Evolutionary conservation across 169 alveolate species (phyloP), one percentile per base, ranked within the genome.

Genomic region (Plasmodium relictum): DNA sequence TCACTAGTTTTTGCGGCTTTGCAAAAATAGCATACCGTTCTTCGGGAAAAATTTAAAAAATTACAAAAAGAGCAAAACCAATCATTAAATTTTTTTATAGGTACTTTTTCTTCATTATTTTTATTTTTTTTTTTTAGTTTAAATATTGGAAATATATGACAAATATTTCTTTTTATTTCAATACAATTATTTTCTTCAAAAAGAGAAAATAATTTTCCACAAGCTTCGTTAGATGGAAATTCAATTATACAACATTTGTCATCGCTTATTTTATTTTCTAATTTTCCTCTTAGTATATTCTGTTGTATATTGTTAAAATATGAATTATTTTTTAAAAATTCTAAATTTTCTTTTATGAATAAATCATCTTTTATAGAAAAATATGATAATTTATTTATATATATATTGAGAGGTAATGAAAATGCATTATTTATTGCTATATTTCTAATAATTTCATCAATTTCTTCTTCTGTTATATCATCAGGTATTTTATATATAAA

Each of bases 61-160:
- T 93, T 88, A 88, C 96, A 94, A 37, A 76, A 58, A 1, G 96
- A 93, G 71, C 96, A 94, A 26, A 69, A 83, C 96, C 96, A 94
- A 61, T 94, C 96, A 62, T 73, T 42, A 14, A 72, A n/a, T 72
- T 59, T 44, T 37, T 65, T 73, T 44, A 65, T n/a, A 16, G 86
- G 88, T 24, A 87, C 24, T 44, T 73, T 71, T 63, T 83, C 83
- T 22, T 26, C 45, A 5, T 45, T 44, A 54, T 50, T 69, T 18
- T 44, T 62, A 26, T 80, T 8, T 56, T 86, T 71, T 58, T 66
- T 56, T 52, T 73, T 71, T 45, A 69, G 14, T 48, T 85, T 72
- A 50, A 69, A 71, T 48, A 78, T 16, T 18, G 73, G 86, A 71
- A 88, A 71, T 92, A 91, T 41, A 48, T 88, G 73, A 54, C 88